Evolutionary conservation across 2,329 filamentous ascomycete species (phyloP), one percentile per base, ranked within the genome.

Genomic region (Penicillium sclerotiorum): DNA sequence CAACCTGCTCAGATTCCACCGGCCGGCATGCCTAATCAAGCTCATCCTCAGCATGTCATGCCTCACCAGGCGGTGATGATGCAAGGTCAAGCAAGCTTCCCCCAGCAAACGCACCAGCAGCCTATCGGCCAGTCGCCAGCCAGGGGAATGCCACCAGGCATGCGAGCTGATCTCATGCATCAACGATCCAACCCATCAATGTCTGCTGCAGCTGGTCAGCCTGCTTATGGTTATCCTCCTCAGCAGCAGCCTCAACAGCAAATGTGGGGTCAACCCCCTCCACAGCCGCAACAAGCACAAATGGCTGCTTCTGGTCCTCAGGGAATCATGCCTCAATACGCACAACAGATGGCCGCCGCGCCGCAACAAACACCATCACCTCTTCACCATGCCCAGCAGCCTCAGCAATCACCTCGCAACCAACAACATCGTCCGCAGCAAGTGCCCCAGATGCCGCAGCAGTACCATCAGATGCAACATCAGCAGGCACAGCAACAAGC

Each of bases 61-160:
- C 64, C 74, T 46, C 73, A 75, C 47, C 74, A 75, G 57, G 55
- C 73, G 30, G 55, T 73, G 35, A 73, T 79, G 63, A 73, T 77
- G 58, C 58, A 81, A 70, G 59, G 82, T 75, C 79, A 79, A 54
- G 78, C 61, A 54, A 63, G 82, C 1, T 95, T 91, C 71, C 83
- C 86, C 46, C 87, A 86, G 64, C 81, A 88, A 46, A 77, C 86
- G 43, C 85, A 89, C 64, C 81, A 86, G 28, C 88, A 88, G 64
- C 80, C 86, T 32, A 84, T 91, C 66, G 81, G 81, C 23, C 88
- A 90, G 66, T 86, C 89, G 20, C 85, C 85, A 20, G 84, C 90
- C 69, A 84, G 88, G n/a, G n/a, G n/a, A 72, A 80, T 82, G 65
- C 85, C 87, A 74, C 81, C 83, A 56, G 73, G 77, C 65, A 73